Percentiles rank a stretch among this genome's conserved stretches.
Conservation (phyloP, 2,329 filamentous ascomycete species). For the Aureobasidium musti region DNA sequence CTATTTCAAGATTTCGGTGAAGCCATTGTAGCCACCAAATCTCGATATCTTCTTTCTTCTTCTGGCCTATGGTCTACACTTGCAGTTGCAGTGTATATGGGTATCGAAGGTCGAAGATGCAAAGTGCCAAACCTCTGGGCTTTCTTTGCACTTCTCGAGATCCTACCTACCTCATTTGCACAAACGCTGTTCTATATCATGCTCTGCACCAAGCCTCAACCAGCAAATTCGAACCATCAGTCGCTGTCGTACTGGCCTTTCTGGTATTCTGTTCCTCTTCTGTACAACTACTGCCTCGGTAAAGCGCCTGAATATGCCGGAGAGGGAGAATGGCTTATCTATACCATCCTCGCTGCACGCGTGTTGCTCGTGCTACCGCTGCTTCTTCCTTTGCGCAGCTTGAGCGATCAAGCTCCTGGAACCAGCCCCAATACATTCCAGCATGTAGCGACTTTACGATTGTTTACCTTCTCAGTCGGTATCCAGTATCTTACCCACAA, state of each 20-base stretch:
- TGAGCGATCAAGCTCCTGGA: not conserved
- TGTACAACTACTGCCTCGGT: constrained; percentile 33
- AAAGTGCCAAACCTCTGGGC: constrained; percentile 39
- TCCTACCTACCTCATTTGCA: constrained; percentile 41
- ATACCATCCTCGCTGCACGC: constrained; percentile 35
- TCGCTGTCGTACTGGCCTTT: constrained; percentile 4
- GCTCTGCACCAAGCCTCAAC: constrained; percentile 32
- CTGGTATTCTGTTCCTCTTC: constrained; percentile 24
- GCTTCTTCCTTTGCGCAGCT: constrained; percentile 29
- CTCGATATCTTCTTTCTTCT: constrained; percentile 36
- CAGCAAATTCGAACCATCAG: not conserved
- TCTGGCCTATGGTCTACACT: constrained; percentile 36
- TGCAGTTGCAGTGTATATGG: constrained; percentile 38
- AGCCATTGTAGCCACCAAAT: constrained; percentile 36
- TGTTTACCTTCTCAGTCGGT: constrained; percentile 17
- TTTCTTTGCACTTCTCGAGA: constrained; percentile 42
- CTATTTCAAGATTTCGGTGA: constrained; percentile 41
- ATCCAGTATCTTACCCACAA: not conserved
- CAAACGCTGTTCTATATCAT: constrained; percentile 42
- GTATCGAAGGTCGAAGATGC: constrained; percentile 35
- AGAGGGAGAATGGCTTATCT: constrained; percentile 31
- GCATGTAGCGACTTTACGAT: constrained; percentile 20
- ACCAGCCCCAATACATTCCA: constrained; percentile 13
- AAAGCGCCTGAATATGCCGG: constrained; percentile 23
- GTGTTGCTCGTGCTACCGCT: constrained; percentile 35